phyloP scores from a whole-genome alignment of 208 protist species.

The Kentomonas sorsogonicus region DNA sequence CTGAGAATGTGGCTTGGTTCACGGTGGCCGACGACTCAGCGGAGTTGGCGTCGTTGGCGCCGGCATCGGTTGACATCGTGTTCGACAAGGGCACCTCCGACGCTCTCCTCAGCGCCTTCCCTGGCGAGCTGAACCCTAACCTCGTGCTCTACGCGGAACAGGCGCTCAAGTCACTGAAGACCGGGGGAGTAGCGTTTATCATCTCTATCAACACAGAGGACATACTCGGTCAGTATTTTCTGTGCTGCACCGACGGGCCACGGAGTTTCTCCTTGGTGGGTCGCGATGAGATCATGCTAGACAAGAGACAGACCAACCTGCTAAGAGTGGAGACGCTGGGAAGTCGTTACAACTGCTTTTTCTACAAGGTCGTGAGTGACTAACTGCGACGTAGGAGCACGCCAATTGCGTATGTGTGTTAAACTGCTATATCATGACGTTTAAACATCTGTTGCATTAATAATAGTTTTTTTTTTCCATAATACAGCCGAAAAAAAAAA shows the following conservation, averaged over 20 bases:
- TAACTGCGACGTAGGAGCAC: conserved; percentile 3
- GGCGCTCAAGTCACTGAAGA: conserved; percentile 24
- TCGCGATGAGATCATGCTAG: conserved; percentile 21
- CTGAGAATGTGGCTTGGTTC: no score
- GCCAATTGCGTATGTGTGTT: no score
- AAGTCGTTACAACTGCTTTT: conserved; percentile 40
- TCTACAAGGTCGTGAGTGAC: conserved; percentile 22
- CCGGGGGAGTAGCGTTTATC: conserved; percentile 38
- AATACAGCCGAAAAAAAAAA: background rate
- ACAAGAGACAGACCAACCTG: conserved; percentile 10
- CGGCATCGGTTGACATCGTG: conserved; percentile 28
- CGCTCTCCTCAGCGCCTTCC: conserved; percentile 55
- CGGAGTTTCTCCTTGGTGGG: conserved; percentile 25
- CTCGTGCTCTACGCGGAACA: conserved; percentile 32
- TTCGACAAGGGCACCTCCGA: conserved; percentile 67
- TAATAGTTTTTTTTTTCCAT: background rate
- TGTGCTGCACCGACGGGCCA: conserved; percentile 16
- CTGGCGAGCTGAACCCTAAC: conserved; percentile 52
- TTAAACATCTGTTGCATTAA: background rate
- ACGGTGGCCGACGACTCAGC: background rate
- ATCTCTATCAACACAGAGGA: conserved; percentile 61
- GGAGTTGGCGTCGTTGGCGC: conserved; percentile 10
- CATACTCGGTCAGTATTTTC: conserved; percentile 37
- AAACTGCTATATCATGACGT: background rate
- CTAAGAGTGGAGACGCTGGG: conserved; percentile 53